These are phyloP conservation scores for Xylaria venustula DNA, from an alignment of 495 filamentous ascomycete species.

Conservation along the genomic window DNA sequence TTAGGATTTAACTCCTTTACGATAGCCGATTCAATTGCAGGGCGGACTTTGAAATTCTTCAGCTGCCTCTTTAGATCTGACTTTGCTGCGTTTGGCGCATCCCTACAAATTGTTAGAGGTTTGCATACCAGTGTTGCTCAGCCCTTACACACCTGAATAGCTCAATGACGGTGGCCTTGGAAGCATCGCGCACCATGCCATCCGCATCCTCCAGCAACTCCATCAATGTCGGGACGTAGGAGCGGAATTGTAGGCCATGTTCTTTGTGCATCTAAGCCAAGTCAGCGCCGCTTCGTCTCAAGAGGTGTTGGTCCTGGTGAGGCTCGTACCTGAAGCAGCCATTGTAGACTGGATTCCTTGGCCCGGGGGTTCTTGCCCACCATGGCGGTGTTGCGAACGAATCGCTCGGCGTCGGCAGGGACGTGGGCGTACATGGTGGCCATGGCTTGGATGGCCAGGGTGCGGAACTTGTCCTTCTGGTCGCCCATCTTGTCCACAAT, in stretches of 20 bases:
- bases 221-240: constrained; percentile 79
- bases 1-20: constrained; percentile 66
- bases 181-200: constrained; percentile 75
- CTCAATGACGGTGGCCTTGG: constrained; percentile 77
- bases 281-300: constrained; percentile 12
- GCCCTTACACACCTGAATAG: constrained; percentile 66
- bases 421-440: constrained; percentile 69
- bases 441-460: constrained; percentile 68
- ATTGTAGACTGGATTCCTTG: constrained; percentile 80
- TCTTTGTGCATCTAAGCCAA: constrained; percentile 69
- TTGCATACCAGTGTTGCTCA: neutral
- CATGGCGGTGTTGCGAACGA: constrained; percentile 75
- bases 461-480: constrained; percentile 75
- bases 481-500: constrained; percentile 87
- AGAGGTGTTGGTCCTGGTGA: neutral
- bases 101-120: constrained; percentile 43
- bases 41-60: constrained; percentile 73
- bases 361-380: constrained; percentile 75
- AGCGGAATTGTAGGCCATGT: constrained; percentile 72
- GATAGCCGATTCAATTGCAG: constrained; percentile 78
- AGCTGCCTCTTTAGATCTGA: constrained; percentile 83
- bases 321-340: constrained; percentile 65
- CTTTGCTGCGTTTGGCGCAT: constrained; percentile 79
- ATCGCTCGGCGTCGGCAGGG: constrained; percentile 70
- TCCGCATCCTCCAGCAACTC: constrained; percentile 88